These are phyloP conservation scores for Populus simonii DNA, from an alignment of 345 rosid genomes.

Conservation along the genomic window DNA sequence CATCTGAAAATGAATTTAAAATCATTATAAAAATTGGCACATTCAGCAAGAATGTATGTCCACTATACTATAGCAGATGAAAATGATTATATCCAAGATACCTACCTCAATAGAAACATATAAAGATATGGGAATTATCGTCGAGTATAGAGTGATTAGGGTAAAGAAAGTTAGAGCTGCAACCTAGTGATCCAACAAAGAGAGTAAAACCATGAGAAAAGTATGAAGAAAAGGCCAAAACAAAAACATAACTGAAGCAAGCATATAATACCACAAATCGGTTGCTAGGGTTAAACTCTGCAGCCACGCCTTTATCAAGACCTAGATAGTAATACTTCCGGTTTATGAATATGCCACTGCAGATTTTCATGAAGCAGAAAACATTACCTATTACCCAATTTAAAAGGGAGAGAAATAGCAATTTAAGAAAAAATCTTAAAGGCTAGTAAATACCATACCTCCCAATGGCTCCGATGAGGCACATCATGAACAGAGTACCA, in stretches of 20 bases:
- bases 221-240: not conserved
- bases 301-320: constrained; percentile 39
- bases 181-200: constrained; percentile 54
- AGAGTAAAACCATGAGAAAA: constrained; percentile 1
- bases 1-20: constrained; percentile 52
- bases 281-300: constrained; percentile 70
- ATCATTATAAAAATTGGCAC: not conserved
- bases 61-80: constrained; percentile 3
- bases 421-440: not conserved
- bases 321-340: constrained; percentile 66
- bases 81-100: constrained; percentile 10
- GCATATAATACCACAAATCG: constrained; percentile 59
- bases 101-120: constrained; percentile 97
- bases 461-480: constrained; percentile 87
- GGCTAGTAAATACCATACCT: constrained; percentile 46
- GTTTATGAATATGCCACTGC: constrained; percentile 85
- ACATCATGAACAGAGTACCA: constrained; percentile 80
- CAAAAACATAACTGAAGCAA: constrained; percentile 1
- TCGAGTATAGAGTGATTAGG: constrained; percentile 85
- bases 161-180: constrained; percentile 74
- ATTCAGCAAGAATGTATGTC: constrained; percentile 13
- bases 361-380: constrained; percentile 31
- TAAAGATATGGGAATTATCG: constrained; percentile 93
- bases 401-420: not conserved
- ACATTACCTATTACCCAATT: constrained; percentile 7